Base-by-base conservation (phyloP, 1,139 yeast genomes). In the Entelexis paramagnoliae region DNA sequence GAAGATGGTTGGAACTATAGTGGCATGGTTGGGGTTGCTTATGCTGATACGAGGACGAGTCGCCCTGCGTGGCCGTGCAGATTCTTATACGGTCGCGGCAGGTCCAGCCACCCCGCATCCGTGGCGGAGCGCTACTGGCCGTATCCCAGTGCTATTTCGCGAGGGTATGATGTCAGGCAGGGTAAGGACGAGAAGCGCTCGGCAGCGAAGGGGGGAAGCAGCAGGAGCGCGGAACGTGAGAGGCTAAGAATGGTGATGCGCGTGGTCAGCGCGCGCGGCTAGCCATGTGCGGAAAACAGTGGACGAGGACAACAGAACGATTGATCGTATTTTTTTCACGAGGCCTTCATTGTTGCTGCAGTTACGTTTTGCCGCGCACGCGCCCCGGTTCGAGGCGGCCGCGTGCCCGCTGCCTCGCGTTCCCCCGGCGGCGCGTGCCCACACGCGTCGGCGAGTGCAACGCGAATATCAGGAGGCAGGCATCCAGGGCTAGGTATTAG, bases 381-480 rank as follows among this genome's bases (percentile, higher is more conserved):
- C n/a, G n/a, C n/a, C 34, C n/a, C 14, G 34, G n/a, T 14, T 16
- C 10, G 4, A 3, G 10, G 19, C 19, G 16, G 35, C n/a, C 42
- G 42, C 30, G 43, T 28, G 39, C 39, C 39, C 14, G 24, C 13
- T 19, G 24, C 16, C 2, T 16, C 16, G 26, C 28, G 40, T 14
- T 4, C 11, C 10, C 24, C 24, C 24, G 6, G 24, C 4, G 40
- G 26, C 17, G 16, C 17, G 17, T 17, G 8, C 34, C 41, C 17
- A 28, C 28, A 22, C 41, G 41, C 41, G 41, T 36, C 41, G 41
- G 2, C 28, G 28, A 36, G 19, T 36, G 41, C 28, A 36, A 36
- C 41, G 41, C 41, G 45, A 41, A 41, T 29, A 29, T 29, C 45
- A 41, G 45, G 45, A 22, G 45, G 45, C 45, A 41, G 45, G 45